phyloP scores from a whole-genome alignment of 495 filamentous ascomycete genomes.

The Hyaloscypha variabilis region DNA sequence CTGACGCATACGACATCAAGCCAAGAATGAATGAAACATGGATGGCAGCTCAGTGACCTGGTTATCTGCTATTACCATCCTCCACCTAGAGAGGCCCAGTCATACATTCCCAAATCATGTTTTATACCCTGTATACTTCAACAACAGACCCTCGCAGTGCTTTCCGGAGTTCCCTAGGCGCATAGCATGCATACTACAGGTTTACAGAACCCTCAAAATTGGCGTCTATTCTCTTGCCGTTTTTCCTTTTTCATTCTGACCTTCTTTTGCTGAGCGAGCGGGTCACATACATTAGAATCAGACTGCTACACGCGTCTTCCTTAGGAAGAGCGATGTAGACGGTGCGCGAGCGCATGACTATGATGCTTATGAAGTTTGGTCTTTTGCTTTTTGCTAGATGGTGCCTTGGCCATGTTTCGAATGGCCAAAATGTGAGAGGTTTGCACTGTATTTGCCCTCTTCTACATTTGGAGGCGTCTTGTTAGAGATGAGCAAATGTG shows the following conservation, averaged over 20 bases:
- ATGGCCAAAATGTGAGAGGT: background rate
- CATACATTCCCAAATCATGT: conserved; percentile 17
- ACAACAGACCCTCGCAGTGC: background rate
- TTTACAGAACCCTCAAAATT: conserved; percentile 23
- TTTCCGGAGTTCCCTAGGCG: conserved; percentile 16
- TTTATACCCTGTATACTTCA: conserved; percentile 33
- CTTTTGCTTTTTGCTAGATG: conserved; percentile 4
- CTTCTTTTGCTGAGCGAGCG: conserved; percentile 4
- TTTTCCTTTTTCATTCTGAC: background rate
- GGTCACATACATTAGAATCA: background rate
- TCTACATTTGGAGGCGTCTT: background rate
- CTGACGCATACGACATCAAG: conserved; percentile 67
- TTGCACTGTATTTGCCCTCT: background rate
- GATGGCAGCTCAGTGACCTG: conserved; percentile 30
- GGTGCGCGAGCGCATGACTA: background rate
- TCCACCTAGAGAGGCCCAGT: background rate
- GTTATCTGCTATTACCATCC: too few relatives aligned
- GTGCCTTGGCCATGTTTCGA: background rate
- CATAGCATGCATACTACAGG: conserved; percentile 24
- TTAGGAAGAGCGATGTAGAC: background rate
- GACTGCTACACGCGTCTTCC: background rate
- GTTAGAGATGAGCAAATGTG: background rate
- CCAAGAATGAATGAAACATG: conserved; percentile 39
- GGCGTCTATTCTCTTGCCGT: conserved; percentile 10
- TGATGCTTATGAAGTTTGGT: conserved; percentile 4